Evolutionary conservation across 805 yeast genomes (phyloP).

Genomic region (Yarrowia bubula): DNA sequence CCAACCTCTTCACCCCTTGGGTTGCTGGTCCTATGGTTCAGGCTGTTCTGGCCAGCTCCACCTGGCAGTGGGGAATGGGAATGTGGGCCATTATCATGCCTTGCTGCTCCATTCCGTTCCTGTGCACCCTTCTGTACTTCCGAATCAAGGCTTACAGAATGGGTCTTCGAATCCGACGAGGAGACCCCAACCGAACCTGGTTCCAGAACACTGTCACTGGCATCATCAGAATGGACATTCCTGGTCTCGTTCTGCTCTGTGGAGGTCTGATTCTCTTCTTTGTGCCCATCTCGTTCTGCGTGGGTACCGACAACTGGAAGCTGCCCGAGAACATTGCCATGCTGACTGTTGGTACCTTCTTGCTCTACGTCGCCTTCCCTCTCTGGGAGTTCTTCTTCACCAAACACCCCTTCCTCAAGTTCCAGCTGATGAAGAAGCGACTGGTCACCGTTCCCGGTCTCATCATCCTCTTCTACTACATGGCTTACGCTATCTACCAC

Average conservation of each 20-base stretch:
- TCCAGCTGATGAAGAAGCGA: neutral
- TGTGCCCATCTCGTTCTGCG: slow-evolving; percentile 21
- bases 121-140: slow-evolving; percentile 30
- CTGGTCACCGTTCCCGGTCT: slow-evolving; percentile 11
- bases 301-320: slow-evolving; percentile 10
- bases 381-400: neutral
- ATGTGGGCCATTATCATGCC: slow-evolving; percentile 50
- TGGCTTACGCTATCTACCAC: slow-evolving; percentile 11
- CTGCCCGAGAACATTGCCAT: slow-evolving; percentile 23
- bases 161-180: slow-evolving; percentile 28
- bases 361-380: slow-evolving; percentile 9
- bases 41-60: slow-evolving; percentile 36
- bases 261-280: slow-evolving; percentile 21
- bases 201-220: slow-evolving; percentile 15
- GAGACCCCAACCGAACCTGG: slow-evolving; percentile 9
- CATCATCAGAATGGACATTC: neutral
- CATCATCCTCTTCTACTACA: slow-evolving; percentile 9
- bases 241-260: slow-evolving; percentile 8
- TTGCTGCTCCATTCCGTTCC: slow-evolving; percentile 37
- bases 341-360: slow-evolving; percentile 4
- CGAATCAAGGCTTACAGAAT: slow-evolving; percentile 31
- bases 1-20: slow-evolving; percentile 43
- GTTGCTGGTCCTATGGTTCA: slow-evolving; percentile 41
- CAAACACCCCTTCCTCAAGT: slow-evolving; percentile 21
- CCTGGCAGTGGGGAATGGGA: slow-evolving; percentile 57